phyloP scores from a whole-genome alignment of 2,329 filamentous ascomycete genomes.

The Cladorrhinum sp. region DNA sequence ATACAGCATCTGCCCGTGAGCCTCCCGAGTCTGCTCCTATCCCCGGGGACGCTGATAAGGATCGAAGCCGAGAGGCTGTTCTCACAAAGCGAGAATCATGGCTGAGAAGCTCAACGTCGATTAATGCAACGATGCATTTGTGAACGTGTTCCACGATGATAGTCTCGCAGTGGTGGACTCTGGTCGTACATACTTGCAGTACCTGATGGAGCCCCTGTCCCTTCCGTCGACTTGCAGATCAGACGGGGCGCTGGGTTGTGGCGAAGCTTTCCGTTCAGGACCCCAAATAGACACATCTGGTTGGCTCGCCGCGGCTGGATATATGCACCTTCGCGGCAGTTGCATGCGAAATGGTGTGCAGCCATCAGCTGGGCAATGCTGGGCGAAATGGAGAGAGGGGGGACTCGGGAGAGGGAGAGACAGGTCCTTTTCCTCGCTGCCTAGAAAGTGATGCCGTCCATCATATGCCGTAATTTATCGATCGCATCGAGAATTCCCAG shows the following conservation, averaged over 20 bases:
- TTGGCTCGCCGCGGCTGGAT: constrained; percentile 21
- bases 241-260: constrained; percentile 13
- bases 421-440: constrained; percentile 1
- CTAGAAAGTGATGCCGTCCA: neutral
- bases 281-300: constrained; percentile 17
- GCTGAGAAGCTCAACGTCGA: neutral
- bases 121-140: neutral
- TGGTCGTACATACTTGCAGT: too few relatives aligned
- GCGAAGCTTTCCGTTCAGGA: constrained; percentile 19
- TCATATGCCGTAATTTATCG: neutral
- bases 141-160: neutral
- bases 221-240: constrained; percentile 1
- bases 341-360: constrained; percentile 20
- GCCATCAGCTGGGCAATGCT: constrained; percentile 10
- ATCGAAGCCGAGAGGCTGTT: neutral
- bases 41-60: neutral
- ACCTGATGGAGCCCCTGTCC: constrained; percentile 11
- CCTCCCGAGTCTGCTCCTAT: neutral
- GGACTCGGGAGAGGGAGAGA: neutral
- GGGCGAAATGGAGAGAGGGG: neutral
- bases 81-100: neutral
- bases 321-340: constrained; percentile 23
- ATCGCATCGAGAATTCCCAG: too few relatives aligned
- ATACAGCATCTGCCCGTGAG: neutral
- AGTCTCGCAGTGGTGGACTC: constrained; percentile 3